These are phyloP conservation scores for Paraurostyla sp. DNA, from an alignment of 73 alveolate genomes.

Conservation along the genomic window DNA sequence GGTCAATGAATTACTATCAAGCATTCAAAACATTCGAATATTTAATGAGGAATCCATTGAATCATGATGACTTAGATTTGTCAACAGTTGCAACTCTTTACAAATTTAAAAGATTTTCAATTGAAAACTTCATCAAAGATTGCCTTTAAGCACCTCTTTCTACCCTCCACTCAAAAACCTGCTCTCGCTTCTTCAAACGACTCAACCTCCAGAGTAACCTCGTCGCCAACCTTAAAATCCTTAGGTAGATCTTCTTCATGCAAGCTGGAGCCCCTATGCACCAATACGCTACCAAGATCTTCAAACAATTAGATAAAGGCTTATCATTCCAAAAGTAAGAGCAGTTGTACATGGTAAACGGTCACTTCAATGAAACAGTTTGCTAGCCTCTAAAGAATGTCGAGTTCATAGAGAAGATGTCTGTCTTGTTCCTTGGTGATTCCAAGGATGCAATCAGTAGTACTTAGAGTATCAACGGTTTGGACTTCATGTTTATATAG, in stretches of 20 bases:
- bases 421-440: conserved; percentile 9
- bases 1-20: conserved; percentile 5
- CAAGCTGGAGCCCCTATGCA: conserved; percentile 70
- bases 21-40: conserved; percentile 28
- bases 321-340: too few relatives aligned
- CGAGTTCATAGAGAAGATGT: conserved; percentile 1
- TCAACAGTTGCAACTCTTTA: neutral
- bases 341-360: conserved; percentile 57
- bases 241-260: conserved; percentile 65
- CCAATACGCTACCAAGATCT: conserved; percentile 8
- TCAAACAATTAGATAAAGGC: conserved; percentile 57
- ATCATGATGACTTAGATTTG: neutral
- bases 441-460: neutral
- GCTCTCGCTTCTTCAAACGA: conserved; percentile 36
- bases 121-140: conserved; percentile 48
- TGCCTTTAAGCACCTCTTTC: conserved; percentile 30
- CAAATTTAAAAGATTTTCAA: conserved; percentile 18
- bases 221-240: neutral
- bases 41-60: neutral
- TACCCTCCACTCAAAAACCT: conserved; percentile 12
- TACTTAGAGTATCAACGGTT: neutral
- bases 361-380: conserved; percentile 47
- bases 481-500: conserved; percentile 47
- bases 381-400: neutral
- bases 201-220: conserved; percentile 18